Evolutionary conservation across 2,329 filamentous ascomycete species (phyloP), one percentile per base, ranked within the genome.

Genomic region (Hirsutella minnesotensis): DNA sequence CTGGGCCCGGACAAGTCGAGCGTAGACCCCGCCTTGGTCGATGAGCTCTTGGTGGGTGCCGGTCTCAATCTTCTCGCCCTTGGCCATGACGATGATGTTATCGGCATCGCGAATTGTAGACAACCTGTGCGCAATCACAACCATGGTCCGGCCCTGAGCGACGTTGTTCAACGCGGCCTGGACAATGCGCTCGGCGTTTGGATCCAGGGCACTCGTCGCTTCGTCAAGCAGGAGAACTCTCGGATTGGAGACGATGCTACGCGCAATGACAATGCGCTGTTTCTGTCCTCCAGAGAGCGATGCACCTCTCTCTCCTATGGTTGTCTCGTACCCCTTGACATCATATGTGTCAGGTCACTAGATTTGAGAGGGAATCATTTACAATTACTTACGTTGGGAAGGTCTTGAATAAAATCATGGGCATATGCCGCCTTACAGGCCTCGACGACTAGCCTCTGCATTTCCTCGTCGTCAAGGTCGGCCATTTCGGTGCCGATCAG

Each of bases 231-330:
- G 72, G 0, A 85, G 62, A 36, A 85, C 75, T 3, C 66, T 66
- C 0, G 80, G 79, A 43, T 79, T 65, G 19, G 76, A 77, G 36
- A 84, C 68, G 48, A 84, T 81, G 46, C 73, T 78, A 18, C 79
- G 69, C 2, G 80, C 80, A 48, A 84, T 83, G 2, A 79, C 74
- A 21, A 84, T 67, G 5, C 80, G 70, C 52, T 84, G 81, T 41
- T 79, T 71, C 51, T 84, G 80, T 1, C 81, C 80, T 9, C 81
- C 80, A 5, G 75, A 81, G 0, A 85, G 62, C 38, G 77, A 78
- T 9, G 77, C 74, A 0, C 80, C 81, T 12, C 72, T 70, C 51
- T 83, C 78, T 2, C 80, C 80, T 4, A 84, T 77, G 19, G 66
- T 61, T 0, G 79, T 81, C 2, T 75, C 66, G 49, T 83, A 83